Base-by-base conservation (phyloP, 2,329 filamentous ascomycete species). In the Ophiocordyceps australis region DNA sequence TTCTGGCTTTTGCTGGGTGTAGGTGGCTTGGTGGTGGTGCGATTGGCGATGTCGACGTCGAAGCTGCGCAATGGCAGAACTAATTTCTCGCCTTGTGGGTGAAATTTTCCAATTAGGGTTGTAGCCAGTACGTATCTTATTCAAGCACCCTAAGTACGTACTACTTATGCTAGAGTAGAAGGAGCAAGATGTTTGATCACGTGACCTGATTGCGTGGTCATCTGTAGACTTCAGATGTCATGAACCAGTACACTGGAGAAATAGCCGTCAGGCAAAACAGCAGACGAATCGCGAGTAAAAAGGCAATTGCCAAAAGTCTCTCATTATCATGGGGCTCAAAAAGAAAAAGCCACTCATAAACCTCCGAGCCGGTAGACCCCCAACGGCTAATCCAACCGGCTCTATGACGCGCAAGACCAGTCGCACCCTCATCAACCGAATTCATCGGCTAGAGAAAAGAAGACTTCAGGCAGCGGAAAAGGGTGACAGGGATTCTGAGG, bases 401-500 rank as follows among this genome's bases (percentile, higher is more conserved):
- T 64, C 69, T 5, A 71, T 77, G 38, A 70, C 72, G 4, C 62
- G 71, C 31, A 75, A 69, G 43, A 62, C 69, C 15, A 74, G 69
- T 23, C 62, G 71, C 38, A 52, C 56, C 17, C 53, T 77, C 33
- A 78, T 78, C 48, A 73, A 74, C 43, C 58, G 57, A 22, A 67
- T 73, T 33, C 73, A 78, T 40, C 63, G 69, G 22, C 47, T 77
- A 17, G 64, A 75, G 39, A 78, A 77, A 46, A 56, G 59, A 33
- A 60, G 62, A 27, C 56, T 54, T 4, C 66, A 69, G 37, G 72
- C 73, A 9, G 49, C 54, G 14, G 38, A 32, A 11, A 57, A 57
- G 25, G 68, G 69, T 7, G 65, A 77, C 38, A 40, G 34, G 23
- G 42, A 47, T 27, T 42, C 47, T 2, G 54, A 58, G 29, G 59